Evolutionary conservation across 768 basidiomycete genomes (phyloP).

Genomic region (Glaciozyma antarctica): DNA sequence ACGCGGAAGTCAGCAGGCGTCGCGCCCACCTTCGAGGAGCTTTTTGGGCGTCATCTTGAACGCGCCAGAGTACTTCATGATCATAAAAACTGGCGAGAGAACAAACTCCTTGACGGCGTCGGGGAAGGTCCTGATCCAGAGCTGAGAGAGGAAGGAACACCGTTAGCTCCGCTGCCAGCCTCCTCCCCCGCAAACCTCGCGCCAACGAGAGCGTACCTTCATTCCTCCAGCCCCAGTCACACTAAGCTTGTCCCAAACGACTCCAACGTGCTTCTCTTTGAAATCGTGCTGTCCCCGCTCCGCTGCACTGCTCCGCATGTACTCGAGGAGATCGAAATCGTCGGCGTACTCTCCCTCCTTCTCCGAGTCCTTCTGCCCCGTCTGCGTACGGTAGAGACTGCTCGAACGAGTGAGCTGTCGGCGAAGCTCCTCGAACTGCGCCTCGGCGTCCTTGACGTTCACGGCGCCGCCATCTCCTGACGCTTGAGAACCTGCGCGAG

Average conservation of each 20-base stretch:
- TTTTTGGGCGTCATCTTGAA: background rate
- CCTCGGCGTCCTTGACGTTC: constrained; percentile 23
- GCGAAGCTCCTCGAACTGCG: constrained; percentile 20
- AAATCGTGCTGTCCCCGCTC: constrained; percentile 4
- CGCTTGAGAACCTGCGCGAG: no score
- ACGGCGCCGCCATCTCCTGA: background rate
- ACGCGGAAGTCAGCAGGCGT: no score
- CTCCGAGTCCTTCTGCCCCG: constrained; percentile 27
- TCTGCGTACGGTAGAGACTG: background rate
- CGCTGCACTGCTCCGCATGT: constrained; percentile 6
- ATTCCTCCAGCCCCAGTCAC: constrained; percentile 21
- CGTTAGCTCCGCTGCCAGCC: no score
- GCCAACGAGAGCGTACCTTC: background rate
- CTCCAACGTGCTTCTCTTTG: constrained; percentile 6
- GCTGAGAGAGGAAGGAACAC: background rate
- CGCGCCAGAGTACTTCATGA: background rate
- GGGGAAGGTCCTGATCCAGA: constrained; percentile 33
- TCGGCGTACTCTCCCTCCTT: constrained; percentile 16
- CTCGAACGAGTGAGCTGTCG: constrained; percentile 1
- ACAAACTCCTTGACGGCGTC: background rate
- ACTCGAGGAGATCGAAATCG: constrained; percentile 22
- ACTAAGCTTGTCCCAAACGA: constrained; percentile 16
- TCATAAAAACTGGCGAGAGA: constrained; percentile 1
- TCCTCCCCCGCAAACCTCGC: no score
- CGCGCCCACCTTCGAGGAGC: constrained; percentile 41